These are phyloP conservation scores for Aspergillus nidulans DNA, from an alignment of 495 filamentous ascomycete genomes.

Conservation along the genomic window DNA sequence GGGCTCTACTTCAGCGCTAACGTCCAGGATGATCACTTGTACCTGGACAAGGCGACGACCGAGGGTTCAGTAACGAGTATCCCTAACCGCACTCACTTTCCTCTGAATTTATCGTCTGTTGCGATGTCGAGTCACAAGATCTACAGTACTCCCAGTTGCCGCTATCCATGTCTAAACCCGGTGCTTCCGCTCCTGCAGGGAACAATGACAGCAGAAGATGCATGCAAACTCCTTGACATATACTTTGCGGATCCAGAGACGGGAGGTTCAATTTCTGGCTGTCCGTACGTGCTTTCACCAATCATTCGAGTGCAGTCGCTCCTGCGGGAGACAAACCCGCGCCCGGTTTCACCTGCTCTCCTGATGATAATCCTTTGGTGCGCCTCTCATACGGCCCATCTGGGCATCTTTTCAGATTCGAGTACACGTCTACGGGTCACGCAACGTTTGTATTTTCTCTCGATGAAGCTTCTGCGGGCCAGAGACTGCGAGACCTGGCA, in stretches of 20 bases:
- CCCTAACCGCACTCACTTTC: neutral
- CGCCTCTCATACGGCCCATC: conserved; percentile 36
- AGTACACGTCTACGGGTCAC: conserved; percentile 23
- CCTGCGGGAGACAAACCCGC: conserved; percentile 27
- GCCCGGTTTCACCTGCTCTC: conserved; percentile 31
- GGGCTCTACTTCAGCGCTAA: no score
- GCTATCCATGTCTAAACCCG: conserved; percentile 20
- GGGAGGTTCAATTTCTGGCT: conserved; percentile 22
- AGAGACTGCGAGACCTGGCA: conserved; percentile 21
- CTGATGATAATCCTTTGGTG: conserved; percentile 37
- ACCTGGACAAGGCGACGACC: no score
- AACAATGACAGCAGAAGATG: conserved; percentile 37
- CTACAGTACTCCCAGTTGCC: neutral
- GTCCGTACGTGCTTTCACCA: conserved; percentile 36
- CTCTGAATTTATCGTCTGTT: neutral
- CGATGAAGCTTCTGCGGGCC: conserved; percentile 16
- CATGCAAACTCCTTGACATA: conserved; percentile 47
- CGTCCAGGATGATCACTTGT: no score
- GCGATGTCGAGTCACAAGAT: neutral
- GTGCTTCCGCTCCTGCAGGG: conserved; percentile 35
- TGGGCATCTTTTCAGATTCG: conserved; percentile 24
- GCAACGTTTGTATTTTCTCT: conserved; percentile 28
- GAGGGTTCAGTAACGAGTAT: neutral
- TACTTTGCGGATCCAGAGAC: conserved; percentile 38
- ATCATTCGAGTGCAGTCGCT: conserved; percentile 35